A percentile compares a stretch with the other conserved stretches of the same genome.
phyloP scores from a whole-genome alignment of 2,329 filamentous ascomycete species.

The Fusarium oligoseptatum region DNA sequence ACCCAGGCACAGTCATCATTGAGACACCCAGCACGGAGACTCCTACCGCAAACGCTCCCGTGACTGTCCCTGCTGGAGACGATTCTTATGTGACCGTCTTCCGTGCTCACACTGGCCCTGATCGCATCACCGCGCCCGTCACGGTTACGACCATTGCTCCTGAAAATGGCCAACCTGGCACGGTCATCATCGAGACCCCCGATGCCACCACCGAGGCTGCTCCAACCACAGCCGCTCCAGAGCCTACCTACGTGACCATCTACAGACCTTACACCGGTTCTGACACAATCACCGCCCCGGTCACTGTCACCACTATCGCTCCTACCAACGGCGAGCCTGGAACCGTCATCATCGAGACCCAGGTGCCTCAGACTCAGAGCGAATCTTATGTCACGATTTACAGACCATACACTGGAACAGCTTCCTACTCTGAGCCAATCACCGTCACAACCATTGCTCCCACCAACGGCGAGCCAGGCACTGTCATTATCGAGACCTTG shows the following conservation, averaged over 20 bases:
- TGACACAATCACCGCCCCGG: constrained; percentile 4
- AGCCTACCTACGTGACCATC: neutral
- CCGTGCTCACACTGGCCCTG: constrained; percentile 16
- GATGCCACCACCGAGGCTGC: neutral
- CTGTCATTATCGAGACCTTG: constrained; percentile 29
- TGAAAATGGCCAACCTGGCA: neutral
- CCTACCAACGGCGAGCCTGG: constrained; percentile 9
- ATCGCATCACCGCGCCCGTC: neutral
- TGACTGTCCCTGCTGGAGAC: neutral
- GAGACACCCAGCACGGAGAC: neutral
- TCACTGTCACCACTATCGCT: constrained; percentile 12
- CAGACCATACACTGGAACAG: constrained; percentile 31
- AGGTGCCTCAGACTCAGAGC: neutral
- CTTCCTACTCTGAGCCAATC: constrained; percentile 19
- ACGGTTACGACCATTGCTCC: constrained; percentile 1
- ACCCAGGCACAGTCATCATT: constrained; percentile 1
- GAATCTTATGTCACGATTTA: constrained; percentile 29
- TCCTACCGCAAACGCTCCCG: neutral
- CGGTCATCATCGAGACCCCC: constrained; percentile 10
- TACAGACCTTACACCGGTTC: constrained; percentile 11
- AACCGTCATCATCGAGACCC: constrained; percentile 26
- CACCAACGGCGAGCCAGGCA: constrained; percentile 23
- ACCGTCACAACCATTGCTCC: constrained; percentile 26
- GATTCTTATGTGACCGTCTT: constrained; percentile 30
- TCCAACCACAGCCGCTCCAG: neutral